phyloP scores from a whole-genome alignment of 345 rosid genomes.

The Arabidopsis thaliana region DNA sequence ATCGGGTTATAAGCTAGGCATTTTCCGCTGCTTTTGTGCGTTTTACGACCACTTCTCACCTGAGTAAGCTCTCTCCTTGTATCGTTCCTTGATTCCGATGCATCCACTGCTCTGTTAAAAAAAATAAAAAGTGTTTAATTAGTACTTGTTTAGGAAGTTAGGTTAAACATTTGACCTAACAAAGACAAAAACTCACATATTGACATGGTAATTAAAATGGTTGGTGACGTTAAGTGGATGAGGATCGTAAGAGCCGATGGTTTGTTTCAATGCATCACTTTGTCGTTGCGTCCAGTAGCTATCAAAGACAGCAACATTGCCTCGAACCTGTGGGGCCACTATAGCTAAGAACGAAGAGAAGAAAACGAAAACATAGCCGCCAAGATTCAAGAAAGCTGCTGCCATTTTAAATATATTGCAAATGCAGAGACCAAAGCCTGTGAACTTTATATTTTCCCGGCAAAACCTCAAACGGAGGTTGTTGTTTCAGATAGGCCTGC shows the following conservation, averaged over 20 bases:
- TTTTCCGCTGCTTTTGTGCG: constrained; percentile 30
- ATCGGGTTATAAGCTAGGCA: constrained; percentile 66
- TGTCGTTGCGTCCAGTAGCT: constrained; percentile 40
- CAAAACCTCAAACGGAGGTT: constrained; percentile 17
- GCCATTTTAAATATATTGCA: constrained; percentile 14
- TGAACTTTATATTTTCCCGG: background rate
- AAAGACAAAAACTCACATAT: constrained; percentile 33
- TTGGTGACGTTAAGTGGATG: constrained; percentile 40
- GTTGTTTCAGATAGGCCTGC: constrained; percentile 8
- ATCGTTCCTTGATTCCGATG: constrained; percentile 15
- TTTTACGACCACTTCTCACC: constrained; percentile 23
- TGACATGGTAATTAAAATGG: constrained; percentile 39
- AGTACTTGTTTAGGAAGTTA: constrained; percentile 30
- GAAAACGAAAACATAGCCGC: constrained; percentile 17
- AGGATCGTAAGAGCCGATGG: constrained; percentile 37
- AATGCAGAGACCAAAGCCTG: constrained; percentile 22
- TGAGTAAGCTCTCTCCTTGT: constrained; percentile 49
- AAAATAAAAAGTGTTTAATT: background rate
- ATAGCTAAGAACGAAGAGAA: constrained; percentile 30
- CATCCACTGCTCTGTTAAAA: constrained; percentile 39
- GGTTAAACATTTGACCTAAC: constrained; percentile 16
- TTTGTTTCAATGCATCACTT: constrained; percentile 24
- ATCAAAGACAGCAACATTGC: constrained; percentile 38
- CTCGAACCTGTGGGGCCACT: constrained; percentile 16
- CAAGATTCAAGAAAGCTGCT: constrained; percentile 12